Evolutionary conservation across 2,329 filamentous ascomycete genomes (phyloP).

Genomic region (Alternaria solani): DNA sequence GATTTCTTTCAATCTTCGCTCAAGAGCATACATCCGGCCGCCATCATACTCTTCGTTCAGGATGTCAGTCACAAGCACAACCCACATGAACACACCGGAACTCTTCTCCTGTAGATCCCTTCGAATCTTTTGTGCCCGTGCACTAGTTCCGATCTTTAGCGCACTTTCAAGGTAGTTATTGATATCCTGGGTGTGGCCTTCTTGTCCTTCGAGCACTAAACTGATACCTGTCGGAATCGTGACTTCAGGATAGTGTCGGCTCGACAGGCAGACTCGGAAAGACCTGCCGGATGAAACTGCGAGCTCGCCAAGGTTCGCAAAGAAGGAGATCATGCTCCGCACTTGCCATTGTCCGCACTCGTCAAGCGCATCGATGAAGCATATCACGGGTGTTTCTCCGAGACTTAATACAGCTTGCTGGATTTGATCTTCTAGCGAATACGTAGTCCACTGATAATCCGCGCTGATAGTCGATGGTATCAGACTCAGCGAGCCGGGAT

Average conservation of each 20-base stretch:
- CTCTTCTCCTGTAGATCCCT: constrained; percentile 49
- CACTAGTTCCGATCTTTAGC: constrained; percentile 31
- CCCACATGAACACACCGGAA: constrained; percentile 57
- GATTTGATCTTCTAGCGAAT: constrained; percentile 28
- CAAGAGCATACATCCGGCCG: constrained; percentile 35
- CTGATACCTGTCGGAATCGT: constrained; percentile 36
- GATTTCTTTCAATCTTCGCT: neutral
- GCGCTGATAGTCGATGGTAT: neutral
- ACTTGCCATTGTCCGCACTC: constrained; percentile 58
- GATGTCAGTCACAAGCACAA: constrained; percentile 44
- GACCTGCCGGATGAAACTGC: constrained; percentile 13
- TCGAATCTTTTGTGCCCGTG: constrained; percentile 33
- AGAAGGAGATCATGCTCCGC: constrained; percentile 55
- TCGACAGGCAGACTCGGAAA: constrained; percentile 37
- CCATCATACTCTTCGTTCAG: constrained; percentile 54
- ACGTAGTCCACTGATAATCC: constrained; percentile 21
- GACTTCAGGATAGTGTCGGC: constrained; percentile 58
- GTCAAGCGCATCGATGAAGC: constrained; percentile 57
- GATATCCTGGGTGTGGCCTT: constrained; percentile 51
- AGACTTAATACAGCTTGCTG: constrained; percentile 25
- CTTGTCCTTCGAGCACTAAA: constrained; percentile 48
- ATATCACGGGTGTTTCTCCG: constrained; percentile 22
- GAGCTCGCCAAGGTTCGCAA: constrained; percentile 51
- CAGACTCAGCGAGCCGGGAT: constrained; percentile 9
- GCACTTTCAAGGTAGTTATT: constrained; percentile 29